Conservation (phyloP, 23 red algal species). For the Gracilariopsis chorda region DNA sequence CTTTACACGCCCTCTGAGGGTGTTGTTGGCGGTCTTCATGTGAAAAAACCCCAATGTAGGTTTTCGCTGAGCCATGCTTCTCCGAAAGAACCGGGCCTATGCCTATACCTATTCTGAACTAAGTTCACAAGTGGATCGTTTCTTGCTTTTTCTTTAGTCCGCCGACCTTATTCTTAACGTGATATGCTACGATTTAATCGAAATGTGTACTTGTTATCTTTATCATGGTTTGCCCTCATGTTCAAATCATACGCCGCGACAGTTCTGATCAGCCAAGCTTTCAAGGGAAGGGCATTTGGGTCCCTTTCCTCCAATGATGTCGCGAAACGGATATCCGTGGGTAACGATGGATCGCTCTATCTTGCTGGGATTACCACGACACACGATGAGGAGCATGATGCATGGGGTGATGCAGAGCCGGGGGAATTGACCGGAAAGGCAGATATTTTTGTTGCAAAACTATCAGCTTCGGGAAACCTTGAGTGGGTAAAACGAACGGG, state of each 20-base stretch:
- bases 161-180: too few species aligned
- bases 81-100: too few species aligned
- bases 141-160: too few species aligned
- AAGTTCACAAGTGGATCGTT: too few species aligned
- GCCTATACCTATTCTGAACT: too few species aligned
- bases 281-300: slow-evolving; percentile 31
- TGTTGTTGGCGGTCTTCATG: too few species aligned
- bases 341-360: slow-evolving; percentile 37
- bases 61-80: too few species aligned
- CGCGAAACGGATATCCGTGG: slow-evolving; percentile 43
- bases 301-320: slow-evolving; percentile 37
- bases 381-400: not conserved
- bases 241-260: not conserved
- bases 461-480: slow-evolving; percentile 20
- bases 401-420: slow-evolving; percentile 46
- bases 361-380: slow-evolving; percentile 40
- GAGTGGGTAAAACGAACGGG: slow-evolving; percentile 53
- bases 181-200: too few species aligned
- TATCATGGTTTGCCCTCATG: not conserved
- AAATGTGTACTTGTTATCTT: not conserved
- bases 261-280: slow-evolving; percentile 41
- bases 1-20: too few species aligned
- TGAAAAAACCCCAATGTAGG: too few species aligned
- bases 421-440: slow-evolving; percentile 40
- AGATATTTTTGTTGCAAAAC: slow-evolving; percentile 62